Conservation (phyloP, 1,284 basidiomycete genomes). For the Sanghuangporus weigelae region DNA sequence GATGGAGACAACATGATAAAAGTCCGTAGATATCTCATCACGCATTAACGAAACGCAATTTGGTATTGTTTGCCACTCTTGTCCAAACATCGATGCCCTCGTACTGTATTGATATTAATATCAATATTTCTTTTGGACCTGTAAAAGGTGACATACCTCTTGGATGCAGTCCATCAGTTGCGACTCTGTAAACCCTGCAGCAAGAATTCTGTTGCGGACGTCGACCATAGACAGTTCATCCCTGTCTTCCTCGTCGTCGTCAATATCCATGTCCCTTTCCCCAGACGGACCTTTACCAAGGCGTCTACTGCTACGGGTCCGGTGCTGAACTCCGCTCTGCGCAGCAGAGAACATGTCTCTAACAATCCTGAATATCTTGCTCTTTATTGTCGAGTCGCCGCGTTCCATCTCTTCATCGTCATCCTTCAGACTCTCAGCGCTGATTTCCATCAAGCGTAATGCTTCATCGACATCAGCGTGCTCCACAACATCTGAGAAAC, state of each 20-base stretch:
- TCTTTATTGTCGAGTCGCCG: conserved; percentile 72
- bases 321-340: conserved; percentile 30
- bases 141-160: conserved; percentile 42
- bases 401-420: conserved; percentile 61
- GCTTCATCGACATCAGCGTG: conserved; percentile 95
- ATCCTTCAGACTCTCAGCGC: conserved; percentile 85
- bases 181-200: conserved; percentile 85
- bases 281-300: conserved; percentile 65
- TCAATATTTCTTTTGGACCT: conserved; percentile 8
- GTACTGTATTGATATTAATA: conserved; percentile 48
- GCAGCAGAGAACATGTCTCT: conserved; percentile 68
- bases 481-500: conserved; percentile 78
- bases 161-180: conserved; percentile 82
- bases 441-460: conserved; percentile 92
- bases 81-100: conserved; percentile 76
- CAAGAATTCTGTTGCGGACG: conserved; percentile 77
- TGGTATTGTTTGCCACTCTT: conserved; percentile 71
- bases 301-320: conserved; percentile 37
- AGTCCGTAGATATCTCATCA: neutral
- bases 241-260: conserved; percentile 54
- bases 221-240: conserved; percentile 78
- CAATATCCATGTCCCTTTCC: conserved; percentile 62
- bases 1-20: neutral
- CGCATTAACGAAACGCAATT: conserved; percentile 51
- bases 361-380: conserved; percentile 86